Evolutionary conservation across 169 alveolate species (phyloP), one percentile per base, ranked within the genome.

Genomic region (Eimeria brunetti): DNA sequence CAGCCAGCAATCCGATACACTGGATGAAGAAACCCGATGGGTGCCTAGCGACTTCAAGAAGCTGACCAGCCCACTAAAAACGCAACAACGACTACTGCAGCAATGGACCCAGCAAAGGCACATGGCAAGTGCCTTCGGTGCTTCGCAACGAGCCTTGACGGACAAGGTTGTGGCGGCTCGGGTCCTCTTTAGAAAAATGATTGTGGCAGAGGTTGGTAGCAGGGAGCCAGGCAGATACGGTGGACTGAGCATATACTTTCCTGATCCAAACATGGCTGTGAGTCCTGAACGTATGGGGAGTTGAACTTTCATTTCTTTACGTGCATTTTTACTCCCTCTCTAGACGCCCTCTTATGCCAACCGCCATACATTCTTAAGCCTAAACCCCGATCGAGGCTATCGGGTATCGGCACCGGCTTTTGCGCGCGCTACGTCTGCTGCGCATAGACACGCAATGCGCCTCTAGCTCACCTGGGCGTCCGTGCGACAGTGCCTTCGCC

Each of bases 241-340:
- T 20, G 97, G 97, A 7, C 38, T 96, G 38, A 95, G 97, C 88
- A 94, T 96, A 2, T 96, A 94, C 84, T 96, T 92, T 60, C 97
- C 97, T 8, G 97, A 96, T 76, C 89, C 97, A 18, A 88, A 89
- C 78, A 85, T 91, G 60, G 95, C 95, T 22, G 96, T 95, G 58
- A 53, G 94, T 5, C 85, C 7, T 49, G 89, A 41, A 69, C 60
- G 62, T 41, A 81, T 46, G 49, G 6, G 24, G 36, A 36, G 22
- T 41, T 51, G 36, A 51, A 69, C 1, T 69, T 4, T 49, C 51
- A 69, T 11, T 33, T 33, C 51, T 36, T 12, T 33, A 51, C 11
- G 8, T 9, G 51, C 80, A 69, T 8, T 69, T 69, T 33, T 69
- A 1, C 6, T 33, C 12, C n/a, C 80, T 41, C 8, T 69, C 30